Percentiles rank a stretch among this genome's conserved stretches.
These are phyloP conservation scores for Ogataea paradorogensis DNA, from an alignment of 805 yeast genomes.

Conservation along the genomic window DNA sequence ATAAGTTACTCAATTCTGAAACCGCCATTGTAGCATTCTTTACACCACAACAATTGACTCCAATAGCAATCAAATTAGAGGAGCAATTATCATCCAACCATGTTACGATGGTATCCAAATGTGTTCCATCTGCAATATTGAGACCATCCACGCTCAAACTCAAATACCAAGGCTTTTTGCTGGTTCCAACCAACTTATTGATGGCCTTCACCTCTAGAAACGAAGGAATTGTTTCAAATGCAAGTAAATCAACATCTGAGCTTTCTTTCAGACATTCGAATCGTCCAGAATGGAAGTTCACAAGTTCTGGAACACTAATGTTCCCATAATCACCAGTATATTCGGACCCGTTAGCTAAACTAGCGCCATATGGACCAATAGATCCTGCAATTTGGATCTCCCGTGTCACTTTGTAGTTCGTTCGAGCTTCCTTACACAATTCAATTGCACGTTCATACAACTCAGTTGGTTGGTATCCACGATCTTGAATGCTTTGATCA, in stretches of 20 bases:
- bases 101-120: slow-evolving; percentile 33
- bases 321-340: slow-evolving; percentile 65
- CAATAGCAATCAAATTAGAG: slow-evolving; percentile 43
- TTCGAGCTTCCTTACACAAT: slow-evolving; percentile 23
- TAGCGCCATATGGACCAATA: slow-evolving; percentile 78
- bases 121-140: slow-evolving; percentile 50
- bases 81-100: slow-evolving; percentile 22
- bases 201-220: slow-evolving; percentile 52
- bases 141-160: slow-evolving; percentile 40
- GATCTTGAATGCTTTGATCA: slow-evolving; percentile 36
- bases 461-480: slow-evolving; percentile 18
- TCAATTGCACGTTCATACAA: slow-evolving; percentile 26
- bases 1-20: slow-evolving; percentile 19
- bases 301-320: slow-evolving; percentile 37
- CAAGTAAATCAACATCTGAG: slow-evolving; percentile 51
- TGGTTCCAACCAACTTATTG: slow-evolving; percentile 22
- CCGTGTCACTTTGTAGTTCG: slow-evolving; percentile 13
- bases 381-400: slow-evolving; percentile 50
- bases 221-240: slow-evolving; percentile 72
- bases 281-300: slow-evolving; percentile 50
- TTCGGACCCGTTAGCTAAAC: slow-evolving; percentile 64
- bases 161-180: slow-evolving; percentile 22
- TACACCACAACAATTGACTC: slow-evolving; percentile 66
- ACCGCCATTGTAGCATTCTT: slow-evolving; percentile 41
- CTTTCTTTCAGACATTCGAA: slow-evolving; percentile 37